Base-by-base conservation (phyloP, 1,139 yeast species). In the Blastobotrys aristatus region DNA sequence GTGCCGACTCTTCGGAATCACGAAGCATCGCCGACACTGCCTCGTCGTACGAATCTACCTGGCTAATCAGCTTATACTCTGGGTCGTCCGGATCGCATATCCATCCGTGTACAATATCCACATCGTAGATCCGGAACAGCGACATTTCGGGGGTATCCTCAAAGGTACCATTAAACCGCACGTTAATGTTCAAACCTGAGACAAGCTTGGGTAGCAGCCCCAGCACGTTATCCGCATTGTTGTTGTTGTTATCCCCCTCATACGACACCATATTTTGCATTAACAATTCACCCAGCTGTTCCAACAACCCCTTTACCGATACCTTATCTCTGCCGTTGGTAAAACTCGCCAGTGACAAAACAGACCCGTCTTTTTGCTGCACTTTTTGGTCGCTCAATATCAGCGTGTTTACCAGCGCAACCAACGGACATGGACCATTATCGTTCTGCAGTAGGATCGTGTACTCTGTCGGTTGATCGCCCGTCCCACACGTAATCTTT, bases 401-500 rank as follows among this genome's bases (percentile, higher is more conserved):
- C 26, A 88, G 62, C 0, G 89, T 77, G 62, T 90, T 90, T 44
- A 82, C 74, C 38, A 90, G 68, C 0, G 96, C 90, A n/a, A 89
- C 76, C 38, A 90, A 66, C 1, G 96, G 95, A 61, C 96, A 89
- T 0, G 96, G 96, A 0, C 96, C 97, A 58, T 89, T 87, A 41
- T 67, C 73, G 53, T 86, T 86, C 65, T 90, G 97, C 17, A 87
- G 67, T n/a, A 90, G 67, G 32, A 89, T 79, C n/a, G 63, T 56
- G 22, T 50, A 44, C 16, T 49, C 53, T 22, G 22, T 46, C 10
- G 36, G 47, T 17, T 34, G 34, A 10, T 35, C 47, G 24, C 40
- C 35, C 18, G 35, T 16, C 24, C 32, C 13, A 36, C 45, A 47
- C n/a, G 2, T 18, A 20, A 58, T 50, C 27, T 37, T 43, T 50